Base-by-base conservation (phyloP, 805 yeast species). In the Yamadazyma paraphyllophila region DNA sequence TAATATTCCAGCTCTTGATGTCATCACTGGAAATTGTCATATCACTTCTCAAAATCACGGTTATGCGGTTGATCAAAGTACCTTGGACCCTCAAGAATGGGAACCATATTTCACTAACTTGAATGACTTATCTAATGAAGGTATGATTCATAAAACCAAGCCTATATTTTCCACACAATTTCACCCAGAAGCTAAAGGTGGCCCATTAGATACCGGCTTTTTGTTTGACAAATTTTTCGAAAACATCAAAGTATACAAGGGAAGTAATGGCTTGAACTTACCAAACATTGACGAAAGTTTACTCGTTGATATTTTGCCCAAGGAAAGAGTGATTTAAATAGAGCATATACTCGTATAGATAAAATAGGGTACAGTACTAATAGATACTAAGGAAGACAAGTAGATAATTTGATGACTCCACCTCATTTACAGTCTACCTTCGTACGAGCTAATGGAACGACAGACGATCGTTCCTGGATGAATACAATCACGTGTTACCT, bases 101-200 rank as follows among this genome's bases (percentile, higher is more conserved):
- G 92, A 91, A 57, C 74, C 76, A 25, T 92, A 84, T 66, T 94
- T 94, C 64, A 79, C 91, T 56, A 94, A 94, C 72, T 77, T 92
- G 69, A 94, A 94, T 66, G 99, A 94, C 67, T 84, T 89, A 65
- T 87, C 96, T 44, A 94, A 94, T 67, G 99, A 94, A 72, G 99
- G 99, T 59, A 90, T 94, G 96, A 85, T 82, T 59, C 99, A 94
- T 68, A 77, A 73, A 46, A 62, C 80, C 33, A 85, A 81, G 65
- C 99, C 99, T 43, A 87, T 92, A 45, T 94, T 92, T 72, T 88
- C 97, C 32, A 89, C 97, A 2, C 99, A 94, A 69, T 94, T 94
- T 79, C 99, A 94, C 66, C 99, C 99, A 40, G 99, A 94, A 70
- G 98, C 99, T 47, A 92, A 90, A 73, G 98, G 99, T 58, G 99